Evolutionary conservation across 148 eudicot genomes (phyloP), one percentile per base, ranked within the genome.

Genomic region (Rhododendron molle): DNA sequence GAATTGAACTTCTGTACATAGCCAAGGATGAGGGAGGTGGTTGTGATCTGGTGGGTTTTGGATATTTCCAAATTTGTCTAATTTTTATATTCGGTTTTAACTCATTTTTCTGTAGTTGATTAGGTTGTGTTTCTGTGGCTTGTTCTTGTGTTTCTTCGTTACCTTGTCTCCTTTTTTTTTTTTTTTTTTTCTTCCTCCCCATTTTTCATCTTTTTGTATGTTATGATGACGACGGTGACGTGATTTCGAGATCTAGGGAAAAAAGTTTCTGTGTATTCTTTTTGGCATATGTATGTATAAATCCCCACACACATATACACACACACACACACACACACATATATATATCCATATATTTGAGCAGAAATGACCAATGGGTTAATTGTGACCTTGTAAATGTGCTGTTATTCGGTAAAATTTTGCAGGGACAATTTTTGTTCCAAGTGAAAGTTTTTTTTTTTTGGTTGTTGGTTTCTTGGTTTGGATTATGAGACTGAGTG

Each of bases 1-100:
- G 78, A 83, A 83, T 83, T 46, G 77, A 46, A 47, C 85, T 83
- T 28, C 71, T 65, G 78, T 36, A 16, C 26, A 43, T 43, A 44
- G 50, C 50, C 60, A 34, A 18, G 16, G 23, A 67, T 15, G 84
- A 67, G 40, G 15, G 36, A 43, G 77, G 38, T 16, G 56, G 73
- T 38, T 43, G 23, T 65, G 38, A 83, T 83, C 40, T 28, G 78
- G 26, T 32, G 73, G 49, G 12, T 73, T 74, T 50, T 21, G 76
- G 14, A 3, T 76, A 44, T 26, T 46, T 40, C 1, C 46, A 49
- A 83, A 36, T 65, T 49, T 50, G 5, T 34, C n/a, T 34, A 36
- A 8, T 40, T 36, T 52, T 5, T 13, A 56, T 0, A 36, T 84
- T 38, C 26, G 50, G 36, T 36, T 40, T 40, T 38, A 36, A 38